These are phyloP conservation scores for Poa annua DNA, from an alignment of 176 grass and related monocot species.

Conservation along the genomic window DNA sequence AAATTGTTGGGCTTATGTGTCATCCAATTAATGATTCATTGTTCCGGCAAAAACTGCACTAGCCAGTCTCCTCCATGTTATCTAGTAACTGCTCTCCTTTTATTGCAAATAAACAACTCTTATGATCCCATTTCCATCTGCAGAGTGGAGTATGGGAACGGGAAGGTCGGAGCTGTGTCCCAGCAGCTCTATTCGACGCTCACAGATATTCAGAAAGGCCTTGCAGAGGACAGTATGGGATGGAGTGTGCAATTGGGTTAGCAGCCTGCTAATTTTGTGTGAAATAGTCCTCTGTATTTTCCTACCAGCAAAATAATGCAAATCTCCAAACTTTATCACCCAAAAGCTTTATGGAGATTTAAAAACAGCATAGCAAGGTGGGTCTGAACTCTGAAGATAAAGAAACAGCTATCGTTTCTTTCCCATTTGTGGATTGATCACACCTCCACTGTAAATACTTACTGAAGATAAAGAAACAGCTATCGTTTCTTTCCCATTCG, in stretches of 20 bases:
- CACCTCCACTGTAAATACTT: no score
- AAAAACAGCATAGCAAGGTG: no score
- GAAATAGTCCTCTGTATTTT: neutral
- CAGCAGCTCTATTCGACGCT: conserved; percentile 68
- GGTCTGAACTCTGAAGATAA: no score
- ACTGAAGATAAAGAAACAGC: neutral
- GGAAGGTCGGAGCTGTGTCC: conserved; percentile 66
- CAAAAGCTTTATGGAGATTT: no score
- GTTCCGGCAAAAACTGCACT: neutral
- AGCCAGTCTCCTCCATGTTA: neutral
- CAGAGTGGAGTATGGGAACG: conserved; percentile 80
- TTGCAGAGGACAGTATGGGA: conserved; percentile 67
- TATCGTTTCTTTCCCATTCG: neutral
- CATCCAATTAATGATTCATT: neutral
- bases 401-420: no score
- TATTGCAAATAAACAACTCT: conserved; percentile 23
- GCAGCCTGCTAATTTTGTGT: neutral
- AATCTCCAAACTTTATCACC: neutral
- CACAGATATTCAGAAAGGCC: conserved; percentile 78
- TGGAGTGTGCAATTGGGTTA: conserved; percentile 67
- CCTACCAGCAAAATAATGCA: neutral
- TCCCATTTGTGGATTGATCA: no score
- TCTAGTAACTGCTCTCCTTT: neutral
- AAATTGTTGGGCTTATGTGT: no score
- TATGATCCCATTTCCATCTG: conserved; percentile 23